Evolutionary conservation across 2,329 filamentous ascomycete species (phyloP), one percentile per base, ranked within the genome.

Genomic region (Diaporthe sp.): DNA sequence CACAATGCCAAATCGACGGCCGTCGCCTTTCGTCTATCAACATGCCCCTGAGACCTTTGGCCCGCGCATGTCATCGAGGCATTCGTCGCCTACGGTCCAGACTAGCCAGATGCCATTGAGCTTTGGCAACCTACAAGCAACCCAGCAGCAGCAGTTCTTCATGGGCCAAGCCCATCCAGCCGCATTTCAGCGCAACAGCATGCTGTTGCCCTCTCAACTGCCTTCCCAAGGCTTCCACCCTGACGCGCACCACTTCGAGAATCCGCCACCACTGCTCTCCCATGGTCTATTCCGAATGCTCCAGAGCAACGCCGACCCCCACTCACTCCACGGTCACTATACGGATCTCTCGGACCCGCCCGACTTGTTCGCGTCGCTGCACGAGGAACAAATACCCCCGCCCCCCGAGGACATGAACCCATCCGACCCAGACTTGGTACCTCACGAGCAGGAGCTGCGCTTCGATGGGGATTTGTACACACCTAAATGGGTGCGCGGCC

Each of bases 381-480:
- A 92, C 74, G 93, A 95, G 80, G 92, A 95, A 81, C 93, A 94
- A 77, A 88, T 92, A 1, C 90, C 92, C 9, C 94, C 94, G 9
- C 94, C 94, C 0, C 92, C 93, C 0, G 93, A 95, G 80, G 94
- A 96, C 82, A 95, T 96, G 93, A 93, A 94, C 81, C 93, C 94
- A 2, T 89, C 90, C 2, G 93, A 96, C 80, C 92, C 93, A 1
- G 93, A 95, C 76, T 86, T 96, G 81, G 87, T 93, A 15, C 94
- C 94, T 8, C 93, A 94, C 78, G 94, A 96, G 83, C 94, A 96
- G 82, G 93, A 94, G 79, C 85, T 95, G 76, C 90, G 95, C 65
- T 97, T 95, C 80, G 92, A 92, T 71, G 94, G 94, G 67, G 95
- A 97, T 80, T 84, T 97, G 74, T 97, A 97, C 85, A 96, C 94